A percentile compares a stretch with the other conserved stretches of the same genome.
Evolutionary conservation across 331 rosid genomes (phyloP).

Genomic region (Saraca asoca): DNA sequence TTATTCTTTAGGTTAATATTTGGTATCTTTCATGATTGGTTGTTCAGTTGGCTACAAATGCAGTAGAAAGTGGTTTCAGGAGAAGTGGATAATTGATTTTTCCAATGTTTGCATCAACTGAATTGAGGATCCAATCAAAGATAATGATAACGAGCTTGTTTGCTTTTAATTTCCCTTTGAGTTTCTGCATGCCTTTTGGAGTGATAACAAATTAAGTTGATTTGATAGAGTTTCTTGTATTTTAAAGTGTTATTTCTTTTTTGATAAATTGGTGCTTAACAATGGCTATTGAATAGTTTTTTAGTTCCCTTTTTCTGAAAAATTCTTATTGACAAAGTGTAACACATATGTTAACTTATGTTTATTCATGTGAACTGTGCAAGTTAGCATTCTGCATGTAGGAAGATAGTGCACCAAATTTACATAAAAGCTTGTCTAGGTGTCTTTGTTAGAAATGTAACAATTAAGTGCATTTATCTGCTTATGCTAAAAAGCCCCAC

Average conservation of each 20-base stretch:
- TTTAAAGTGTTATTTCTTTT: too few relatives aligned
- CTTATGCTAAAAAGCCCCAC: background rate
- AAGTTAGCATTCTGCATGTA: background rate
- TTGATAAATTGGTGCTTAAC: too few relatives aligned
- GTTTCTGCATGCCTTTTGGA: conserved; percentile 5
- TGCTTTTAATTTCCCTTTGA: background rate
- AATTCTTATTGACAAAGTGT: too few relatives aligned
- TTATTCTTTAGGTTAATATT: conserved; percentile 21
- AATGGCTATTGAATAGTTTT: too few relatives aligned
- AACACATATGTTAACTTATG: too few relatives aligned
- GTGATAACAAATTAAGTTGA: too few relatives aligned
- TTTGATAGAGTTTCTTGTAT: too few relatives aligned
- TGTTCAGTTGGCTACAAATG: background rate
- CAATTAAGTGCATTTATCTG: background rate
- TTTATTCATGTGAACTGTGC: background rate
- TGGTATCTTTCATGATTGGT: background rate
- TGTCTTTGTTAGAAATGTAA: background rate
- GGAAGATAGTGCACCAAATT: background rate
- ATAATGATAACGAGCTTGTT: conserved; percentile 11
- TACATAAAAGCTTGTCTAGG: too few relatives aligned
- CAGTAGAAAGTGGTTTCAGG: conserved; percentile 23
- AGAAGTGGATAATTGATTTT: background rate
- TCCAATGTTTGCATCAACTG: background rate
- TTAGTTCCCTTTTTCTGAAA: too few relatives aligned
- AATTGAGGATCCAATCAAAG: conserved; percentile 15